Evolutionary conservation across 441 rosid genomes (phyloP).

Genomic region (Syzygium syzygioides): DNA sequence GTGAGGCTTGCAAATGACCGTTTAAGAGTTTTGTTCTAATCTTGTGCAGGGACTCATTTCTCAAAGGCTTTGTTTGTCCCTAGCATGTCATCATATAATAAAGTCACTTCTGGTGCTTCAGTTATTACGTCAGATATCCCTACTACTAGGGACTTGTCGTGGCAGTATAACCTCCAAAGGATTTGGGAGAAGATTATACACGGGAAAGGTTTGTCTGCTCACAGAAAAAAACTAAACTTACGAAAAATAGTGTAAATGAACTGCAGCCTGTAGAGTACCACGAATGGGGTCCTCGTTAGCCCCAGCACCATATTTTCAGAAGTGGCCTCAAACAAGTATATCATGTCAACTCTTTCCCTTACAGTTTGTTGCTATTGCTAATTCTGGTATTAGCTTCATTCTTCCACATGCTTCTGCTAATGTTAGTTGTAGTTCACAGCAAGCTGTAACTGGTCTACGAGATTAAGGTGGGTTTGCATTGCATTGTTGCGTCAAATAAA

Average conservation of each 20-base stretch:
- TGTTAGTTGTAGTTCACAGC: not conserved
- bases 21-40: conserved; percentile 4
- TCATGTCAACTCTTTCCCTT: not conserved
- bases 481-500: not conserved
- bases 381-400: not conserved
- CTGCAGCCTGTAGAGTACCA: not conserved
- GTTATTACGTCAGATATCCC: conserved; percentile 30
- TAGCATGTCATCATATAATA: conserved; percentile 66
- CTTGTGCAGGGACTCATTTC: conserved; percentile 56
- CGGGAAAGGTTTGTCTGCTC: conserved; percentile 39
- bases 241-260: not conserved
- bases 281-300: not conserved
- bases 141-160: conserved; percentile 47
- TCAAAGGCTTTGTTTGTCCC: conserved; percentile 81
- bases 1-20: not conserved
- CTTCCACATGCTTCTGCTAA: not conserved
- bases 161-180: conserved; percentile 72
- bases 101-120: conserved; percentile 61
- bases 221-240: not conserved
- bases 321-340: not conserved
- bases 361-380: not conserved
- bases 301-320: not conserved
- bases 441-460: not conserved
- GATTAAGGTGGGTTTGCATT: not conserved
- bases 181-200: conserved; percentile 68